Evolutionary conservation across 805 yeast species (phyloP).

Genomic region (Wickerhamiella alocasiicola): DNA sequence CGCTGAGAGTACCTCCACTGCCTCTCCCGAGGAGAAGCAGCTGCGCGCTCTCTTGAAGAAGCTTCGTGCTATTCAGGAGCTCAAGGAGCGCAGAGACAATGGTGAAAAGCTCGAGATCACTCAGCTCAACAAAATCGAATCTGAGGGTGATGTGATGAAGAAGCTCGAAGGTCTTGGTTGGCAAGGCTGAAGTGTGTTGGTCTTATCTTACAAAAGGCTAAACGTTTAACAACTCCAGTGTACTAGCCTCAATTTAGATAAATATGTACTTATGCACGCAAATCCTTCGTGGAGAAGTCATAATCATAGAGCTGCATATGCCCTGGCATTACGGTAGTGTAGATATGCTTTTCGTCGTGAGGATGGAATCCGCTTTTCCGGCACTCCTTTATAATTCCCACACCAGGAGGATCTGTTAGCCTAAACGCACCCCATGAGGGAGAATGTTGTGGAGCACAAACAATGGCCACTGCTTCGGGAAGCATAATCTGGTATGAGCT

Average conservation of each 20-base stretch:
- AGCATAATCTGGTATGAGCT: conserved; percentile 57
- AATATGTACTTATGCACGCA: conserved; percentile 30
- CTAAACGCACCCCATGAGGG: conserved; percentile 47
- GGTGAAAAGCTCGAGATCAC: conserved; percentile 88
- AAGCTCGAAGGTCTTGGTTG: conserved; percentile 73
- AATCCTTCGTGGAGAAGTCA: conserved; percentile 31
- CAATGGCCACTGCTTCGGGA: conserved; percentile 57
- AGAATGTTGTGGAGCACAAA: conserved; percentile 42
- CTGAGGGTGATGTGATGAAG: conserved; percentile 67
- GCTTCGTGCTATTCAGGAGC: conserved; percentile 84
- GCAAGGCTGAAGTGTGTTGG: conserved; percentile 24
- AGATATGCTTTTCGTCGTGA: conserved; percentile 40
- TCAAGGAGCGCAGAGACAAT: conserved; percentile 69
- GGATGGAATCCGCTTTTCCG: conserved; percentile 46
- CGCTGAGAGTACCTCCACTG: conserved; percentile 29
- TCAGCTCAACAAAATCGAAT: conserved; percentile 76
- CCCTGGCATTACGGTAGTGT: conserved; percentile 25
- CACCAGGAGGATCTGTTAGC: conserved; percentile 54
- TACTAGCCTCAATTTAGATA: no score
- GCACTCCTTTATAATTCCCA: conserved; percentile 43
- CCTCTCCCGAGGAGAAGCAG: conserved; percentile 74
- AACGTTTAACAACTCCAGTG: no score
- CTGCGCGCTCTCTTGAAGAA: conserved; percentile 83
- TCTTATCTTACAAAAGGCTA: no score
- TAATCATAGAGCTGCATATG: conserved; percentile 16